Evolutionary conservation across 1,284 basidiomycete species (phyloP), one percentile per base, ranked within the genome.

Genomic region (Pseudozyma sp.): DNA sequence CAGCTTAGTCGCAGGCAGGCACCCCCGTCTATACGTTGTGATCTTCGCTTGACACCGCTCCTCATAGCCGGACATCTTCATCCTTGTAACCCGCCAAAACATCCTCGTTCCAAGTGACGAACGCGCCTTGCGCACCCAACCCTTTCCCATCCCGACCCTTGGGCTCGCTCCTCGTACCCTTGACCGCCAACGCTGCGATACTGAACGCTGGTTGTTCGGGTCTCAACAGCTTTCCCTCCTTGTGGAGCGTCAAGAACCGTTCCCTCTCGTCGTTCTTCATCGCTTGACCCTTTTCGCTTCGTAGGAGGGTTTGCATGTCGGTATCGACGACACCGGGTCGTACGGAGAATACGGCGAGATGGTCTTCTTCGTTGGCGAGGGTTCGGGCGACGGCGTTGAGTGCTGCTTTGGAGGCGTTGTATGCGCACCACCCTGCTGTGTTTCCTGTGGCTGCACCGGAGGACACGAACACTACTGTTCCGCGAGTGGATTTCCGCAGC

Each of bases 321-420:
- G 80, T 86, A 52, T 94, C 90, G 10, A 95, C 92, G 83, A 91
- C 91, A 17, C 94, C 94, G 0, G 94, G 94, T 0, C 93, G 89
- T 1, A 96, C 77, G 7, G 93, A 91, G 33, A 95, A 87, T 11
- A 89, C 89, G 3, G 89, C 87, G n/a, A 96, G 85, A 19, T 87
- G 85, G 4, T 89, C 88, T 82, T 96, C 93, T 84, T 95, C 94
- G 68, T 89, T 88, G 5, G 90, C 91, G 7, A 95, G 86, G 0
- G 93, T 95, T 74, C 93, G 92, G 59, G 57, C 74, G 42, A 95
- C 86, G 19, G 91, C 90, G 84, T 95, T 95, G 89, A 94, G 87
- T 0, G 92, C 93, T 1, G 93, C 93, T 59, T 85, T 86, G 37
- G 71, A 73, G 0, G 84, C 84, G 39, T 89, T 92, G 85, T 95